Evolutionary conservation across 192 early-diverging fungal species (phyloP).

Genomic region (Entophlyctis helioformis): DNA sequence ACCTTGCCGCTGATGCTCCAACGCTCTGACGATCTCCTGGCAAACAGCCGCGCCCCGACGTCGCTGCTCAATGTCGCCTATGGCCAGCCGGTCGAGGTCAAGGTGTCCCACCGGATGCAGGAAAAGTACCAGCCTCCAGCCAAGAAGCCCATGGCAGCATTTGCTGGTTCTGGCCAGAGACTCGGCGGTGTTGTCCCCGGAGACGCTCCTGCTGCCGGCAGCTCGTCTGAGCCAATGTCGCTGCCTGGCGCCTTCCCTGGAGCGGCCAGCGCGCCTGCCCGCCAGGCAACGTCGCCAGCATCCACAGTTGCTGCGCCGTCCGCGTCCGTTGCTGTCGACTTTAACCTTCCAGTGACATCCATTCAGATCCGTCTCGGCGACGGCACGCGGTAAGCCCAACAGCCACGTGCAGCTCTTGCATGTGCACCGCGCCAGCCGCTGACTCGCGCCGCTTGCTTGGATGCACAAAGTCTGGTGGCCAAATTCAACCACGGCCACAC

Average conservation of each 20-base stretch:
- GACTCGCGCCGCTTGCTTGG: no score
- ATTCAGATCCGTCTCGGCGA: constrained; percentile 89
- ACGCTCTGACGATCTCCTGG: not conserved
- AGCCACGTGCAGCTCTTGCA: not conserved
- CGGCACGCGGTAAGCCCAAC: constrained; percentile 48
- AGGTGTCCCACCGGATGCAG: constrained; percentile 65
- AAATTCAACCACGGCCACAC: constrained; percentile 86
- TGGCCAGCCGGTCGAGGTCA: constrained; percentile 84
- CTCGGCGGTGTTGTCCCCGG: constrained; percentile 52
- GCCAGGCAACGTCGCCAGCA: constrained; percentile 7
- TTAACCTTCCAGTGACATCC: constrained; percentile 62
- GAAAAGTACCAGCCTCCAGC: constrained; percentile 81
- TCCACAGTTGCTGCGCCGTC: constrained; percentile 1
- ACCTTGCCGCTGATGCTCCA: constrained; percentile 1
- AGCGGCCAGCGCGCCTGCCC: not conserved
- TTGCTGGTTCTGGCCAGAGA: constrained; percentile 67
- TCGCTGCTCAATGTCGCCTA: constrained; percentile 73
- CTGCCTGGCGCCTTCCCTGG: constrained; percentile 14
- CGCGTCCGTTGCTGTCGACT: constrained; percentile 50
- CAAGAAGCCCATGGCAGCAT: constrained; percentile 61
- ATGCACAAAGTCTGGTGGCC: constrained; percentile 79
- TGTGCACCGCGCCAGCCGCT: no score
- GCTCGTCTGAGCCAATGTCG: not conserved
- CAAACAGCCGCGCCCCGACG: constrained; percentile 65
- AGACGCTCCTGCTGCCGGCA: no score